Evolutionary conservation across 129 eudicot genomes (phyloP), one percentile per base, ranked within the genome.

Genomic region (Chrysanthemum seticuspe): DNA sequence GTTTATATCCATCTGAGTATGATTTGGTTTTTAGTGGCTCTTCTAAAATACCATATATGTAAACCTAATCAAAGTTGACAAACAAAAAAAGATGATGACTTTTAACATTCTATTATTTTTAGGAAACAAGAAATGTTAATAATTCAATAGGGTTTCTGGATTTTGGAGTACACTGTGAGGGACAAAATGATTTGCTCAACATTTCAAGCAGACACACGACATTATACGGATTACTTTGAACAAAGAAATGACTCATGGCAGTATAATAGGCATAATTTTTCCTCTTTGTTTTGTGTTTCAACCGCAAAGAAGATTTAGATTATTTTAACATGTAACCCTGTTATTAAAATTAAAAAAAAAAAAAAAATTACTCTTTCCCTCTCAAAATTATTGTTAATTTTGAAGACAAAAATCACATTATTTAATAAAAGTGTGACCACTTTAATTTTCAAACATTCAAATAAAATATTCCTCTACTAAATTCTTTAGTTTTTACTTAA

Each of bases 141-240:
- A 10, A 66, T 47, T 23, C 12, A 12, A 10, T 45, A 66, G 31
- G 40, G 29, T 47, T 45, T 45, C 3, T 16, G 29, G 21, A 65
- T 31, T 44, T 65, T 15, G 29, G 18, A 65, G 54, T 65, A 65
- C 54, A 45, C 11, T 11, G 2, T 66, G 71, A 66, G 34, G 40
- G 71, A 66, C 71, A 45, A 66, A 44, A 66, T 66, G 56, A 66
- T 66, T 48, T 40, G 47, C 47, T 54, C 71, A 10, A 66, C 47
- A 19, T 66, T 45, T 16, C 21, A 45, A 44, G 13, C n/a, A 45
- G 2, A 65, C 6, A 29, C 56, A 61, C 45, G 14, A 61, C 16
- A 62, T 13, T 62, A 29, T 27, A 29, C 47, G 67, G 11, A 62
- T 29, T 29, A 62, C 66, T 29, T 5, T 62, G 16, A 19, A 27